These are phyloP conservation scores for Mycena alexandri DNA, from an alignment of 768 basidiomycete genomes.

Conservation along the genomic window DNA sequence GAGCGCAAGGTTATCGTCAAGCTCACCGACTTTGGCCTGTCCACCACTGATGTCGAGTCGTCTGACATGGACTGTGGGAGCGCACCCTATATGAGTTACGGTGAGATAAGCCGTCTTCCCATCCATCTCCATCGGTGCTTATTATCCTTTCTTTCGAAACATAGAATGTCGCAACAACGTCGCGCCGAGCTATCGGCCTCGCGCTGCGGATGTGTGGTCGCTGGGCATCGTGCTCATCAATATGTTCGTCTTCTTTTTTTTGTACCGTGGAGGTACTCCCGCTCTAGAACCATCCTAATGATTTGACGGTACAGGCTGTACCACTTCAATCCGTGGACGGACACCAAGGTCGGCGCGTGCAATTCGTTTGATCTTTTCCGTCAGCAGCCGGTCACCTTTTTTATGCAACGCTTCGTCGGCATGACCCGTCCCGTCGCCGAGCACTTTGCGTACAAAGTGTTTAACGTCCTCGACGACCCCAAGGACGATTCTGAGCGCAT, in stretches of 20 bases:
- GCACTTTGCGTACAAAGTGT: conserved; percentile 86
- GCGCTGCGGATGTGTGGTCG: conserved; percentile 98
- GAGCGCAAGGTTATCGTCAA: conserved; percentile 96
- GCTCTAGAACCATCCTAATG: conserved; percentile 23
- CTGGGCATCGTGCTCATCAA: conserved; percentile 99
- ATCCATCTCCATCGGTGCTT: conserved; percentile 23
- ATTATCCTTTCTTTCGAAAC: conserved; percentile 28
- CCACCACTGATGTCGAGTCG: conserved; percentile 88
- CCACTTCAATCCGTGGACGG: conserved; percentile 98
- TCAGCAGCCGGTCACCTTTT: conserved; percentile 84
- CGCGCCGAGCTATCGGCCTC: conserved; percentile 93
- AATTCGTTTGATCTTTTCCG: conserved; percentile 87
- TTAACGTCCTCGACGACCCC: conserved; percentile 80
- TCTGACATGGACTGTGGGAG: conserved; percentile 99
- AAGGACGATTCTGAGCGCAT: conserved; percentile 76
- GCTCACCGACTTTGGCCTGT: conserved; percentile 95
- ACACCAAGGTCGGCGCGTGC: conserved; percentile 86
- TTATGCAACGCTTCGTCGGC: conserved; percentile 90
- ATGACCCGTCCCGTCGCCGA: conserved; percentile 90
- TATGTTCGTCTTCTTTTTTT: conserved; percentile 68
- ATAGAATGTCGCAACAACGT: conserved; percentile 99
- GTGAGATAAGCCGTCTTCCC: conserved; percentile 58
- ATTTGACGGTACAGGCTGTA: conserved; percentile 75
- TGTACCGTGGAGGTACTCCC: conserved; percentile 8
- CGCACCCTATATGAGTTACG: conserved; percentile 98